Conservation (phyloP, 345 rosid species). For the Salix viminalis region DNA sequence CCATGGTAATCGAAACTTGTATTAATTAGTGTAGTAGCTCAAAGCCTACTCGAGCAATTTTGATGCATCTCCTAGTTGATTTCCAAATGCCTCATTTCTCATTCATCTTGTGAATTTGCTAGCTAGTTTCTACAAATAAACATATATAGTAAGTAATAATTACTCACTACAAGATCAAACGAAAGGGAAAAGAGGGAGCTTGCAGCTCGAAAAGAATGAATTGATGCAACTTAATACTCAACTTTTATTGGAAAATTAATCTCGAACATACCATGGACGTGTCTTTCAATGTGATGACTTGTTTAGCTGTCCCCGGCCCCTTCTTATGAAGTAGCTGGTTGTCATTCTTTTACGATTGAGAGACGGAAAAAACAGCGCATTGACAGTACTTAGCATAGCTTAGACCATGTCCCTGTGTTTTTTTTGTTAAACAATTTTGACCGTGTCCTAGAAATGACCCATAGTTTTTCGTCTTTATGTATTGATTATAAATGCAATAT, state of each 20-base stretch:
- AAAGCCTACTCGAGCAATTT: not conserved
- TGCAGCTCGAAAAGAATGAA: slow-evolving; percentile 33
- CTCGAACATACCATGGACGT: slow-evolving; percentile 6
- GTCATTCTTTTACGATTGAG: too few species aligned
- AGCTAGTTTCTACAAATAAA: slow-evolving; percentile 23
- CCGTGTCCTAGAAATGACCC: too few species aligned
- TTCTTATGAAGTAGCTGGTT: too few species aligned
- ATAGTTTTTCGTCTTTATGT: too few species aligned
- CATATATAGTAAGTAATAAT: not conserved
- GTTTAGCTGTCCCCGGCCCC: too few species aligned
- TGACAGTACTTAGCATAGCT: too few species aligned
- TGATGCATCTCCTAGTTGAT: not conserved
- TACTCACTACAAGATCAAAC: not conserved
- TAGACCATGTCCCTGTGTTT: too few species aligned
- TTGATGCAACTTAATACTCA: slow-evolving; percentile 17
- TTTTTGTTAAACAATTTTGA: too few species aligned
- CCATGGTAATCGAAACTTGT: too few species aligned
- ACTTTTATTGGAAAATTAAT: slow-evolving; percentile 3
- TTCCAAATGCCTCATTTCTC: slow-evolving; percentile 15
- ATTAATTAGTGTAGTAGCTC: not conserved
- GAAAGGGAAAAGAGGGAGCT: not conserved
- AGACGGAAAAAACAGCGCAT: too few species aligned
- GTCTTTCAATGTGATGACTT: slow-evolving; percentile 10
- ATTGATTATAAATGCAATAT: too few species aligned
- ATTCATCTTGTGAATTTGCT: slow-evolving; percentile 11